Conservation (phyloP, 2,329 filamentous ascomycete species). For the Fusarium chuoi region DNA sequence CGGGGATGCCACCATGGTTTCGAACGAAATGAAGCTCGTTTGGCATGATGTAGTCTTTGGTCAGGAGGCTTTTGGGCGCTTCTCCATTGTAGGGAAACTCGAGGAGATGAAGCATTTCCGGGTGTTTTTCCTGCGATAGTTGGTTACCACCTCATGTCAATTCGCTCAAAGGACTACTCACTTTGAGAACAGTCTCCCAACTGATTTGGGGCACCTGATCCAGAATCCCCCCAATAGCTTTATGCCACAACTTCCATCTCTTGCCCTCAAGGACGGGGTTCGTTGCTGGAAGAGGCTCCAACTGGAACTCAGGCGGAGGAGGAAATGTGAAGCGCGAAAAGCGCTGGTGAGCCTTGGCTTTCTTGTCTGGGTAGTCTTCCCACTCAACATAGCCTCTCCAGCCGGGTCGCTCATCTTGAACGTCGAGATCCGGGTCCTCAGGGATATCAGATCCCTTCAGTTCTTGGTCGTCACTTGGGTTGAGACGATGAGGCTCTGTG, state of each 20-base stretch:
- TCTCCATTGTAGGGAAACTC: conserved; percentile 74
- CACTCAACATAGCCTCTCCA: conserved; percentile 70
- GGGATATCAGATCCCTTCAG: conserved; percentile 15
- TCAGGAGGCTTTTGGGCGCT: conserved; percentile 66
- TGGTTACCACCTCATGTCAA: no score
- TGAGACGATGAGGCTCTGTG: neutral
- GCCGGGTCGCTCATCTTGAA: conserved; percentile 43
- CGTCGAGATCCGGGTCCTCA: conserved; percentile 48
- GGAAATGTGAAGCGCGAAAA: conserved; percentile 41
- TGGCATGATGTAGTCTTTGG: conserved; percentile 66
- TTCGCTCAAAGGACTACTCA: neutral
- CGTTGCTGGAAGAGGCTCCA: conserved; percentile 63
- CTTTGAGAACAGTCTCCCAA: conserved; percentile 63
- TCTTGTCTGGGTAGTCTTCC: conserved; percentile 76
- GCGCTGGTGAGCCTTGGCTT: conserved; percentile 66
- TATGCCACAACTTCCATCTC: conserved; percentile 68
- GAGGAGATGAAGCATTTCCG: conserved; percentile 69
- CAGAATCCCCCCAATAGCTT: conserved; percentile 56
- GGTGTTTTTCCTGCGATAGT: conserved; percentile 59
- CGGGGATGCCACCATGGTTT: conserved; percentile 77
- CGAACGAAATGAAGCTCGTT: conserved; percentile 72
- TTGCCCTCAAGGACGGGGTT: conserved; percentile 67
- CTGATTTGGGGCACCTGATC: conserved; percentile 64
- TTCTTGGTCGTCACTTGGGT: neutral
- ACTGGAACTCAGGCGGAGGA: conserved; percentile 64